Evolutionary conservation across 2,329 filamentous ascomycete genomes (phyloP).

Genomic region (Trichoderma lentiforme): DNA sequence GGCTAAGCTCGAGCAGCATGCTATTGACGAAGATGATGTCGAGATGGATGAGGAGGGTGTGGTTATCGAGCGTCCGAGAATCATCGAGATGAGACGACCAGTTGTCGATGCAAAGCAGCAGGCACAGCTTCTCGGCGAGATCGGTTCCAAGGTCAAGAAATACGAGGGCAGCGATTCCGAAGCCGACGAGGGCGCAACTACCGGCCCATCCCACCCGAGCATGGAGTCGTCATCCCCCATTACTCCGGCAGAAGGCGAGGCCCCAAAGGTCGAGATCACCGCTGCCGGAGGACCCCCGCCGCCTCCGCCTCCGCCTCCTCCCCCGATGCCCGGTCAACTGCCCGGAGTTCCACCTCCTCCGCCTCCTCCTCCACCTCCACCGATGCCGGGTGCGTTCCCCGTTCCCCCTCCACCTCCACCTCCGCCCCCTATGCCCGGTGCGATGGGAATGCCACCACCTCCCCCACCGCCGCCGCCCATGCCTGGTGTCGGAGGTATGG

Average conservation of each 20-base stretch:
- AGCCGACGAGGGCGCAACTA: slow-evolving; percentile 63
- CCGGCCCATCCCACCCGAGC: slow-evolving; percentile 72
- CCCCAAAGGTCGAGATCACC: slow-evolving; percentile 59
- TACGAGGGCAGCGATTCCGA: slow-evolving; percentile 73
- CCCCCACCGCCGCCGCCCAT: slow-evolving; percentile 39
- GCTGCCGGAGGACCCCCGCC: slow-evolving; percentile 38
- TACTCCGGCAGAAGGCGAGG: slow-evolving; percentile 59
- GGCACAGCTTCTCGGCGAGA: slow-evolving; percentile 64
- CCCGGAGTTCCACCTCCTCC: slow-evolving; percentile 35
- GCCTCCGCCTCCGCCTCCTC: slow-evolving; percentile 34
- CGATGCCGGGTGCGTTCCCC: slow-evolving; percentile 41
- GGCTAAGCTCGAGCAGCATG: slow-evolving; percentile 41
- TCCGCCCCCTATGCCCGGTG: slow-evolving; percentile 47
- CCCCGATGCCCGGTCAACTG: slow-evolving; percentile 36
- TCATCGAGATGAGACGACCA: slow-evolving; percentile 76
- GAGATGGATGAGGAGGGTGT: slow-evolving; percentile 53
- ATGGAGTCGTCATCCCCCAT: slow-evolving; percentile 67
- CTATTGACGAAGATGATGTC: slow-evolving; percentile 50
- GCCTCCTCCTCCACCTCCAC: slow-evolving; percentile 32
- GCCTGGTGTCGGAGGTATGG: slow-evolving; percentile 40
- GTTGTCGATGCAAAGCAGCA: slow-evolving; percentile 61
- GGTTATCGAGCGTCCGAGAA: slow-evolving; percentile 72
- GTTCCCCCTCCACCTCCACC: slow-evolving; percentile 42
- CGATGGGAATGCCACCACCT: slow-evolving; percentile 24
- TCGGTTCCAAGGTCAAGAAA: slow-evolving; percentile 70